Evolutionary conservation across 805 yeast genomes (phyloP).

Genomic region (Grigorovia humatica): DNA sequence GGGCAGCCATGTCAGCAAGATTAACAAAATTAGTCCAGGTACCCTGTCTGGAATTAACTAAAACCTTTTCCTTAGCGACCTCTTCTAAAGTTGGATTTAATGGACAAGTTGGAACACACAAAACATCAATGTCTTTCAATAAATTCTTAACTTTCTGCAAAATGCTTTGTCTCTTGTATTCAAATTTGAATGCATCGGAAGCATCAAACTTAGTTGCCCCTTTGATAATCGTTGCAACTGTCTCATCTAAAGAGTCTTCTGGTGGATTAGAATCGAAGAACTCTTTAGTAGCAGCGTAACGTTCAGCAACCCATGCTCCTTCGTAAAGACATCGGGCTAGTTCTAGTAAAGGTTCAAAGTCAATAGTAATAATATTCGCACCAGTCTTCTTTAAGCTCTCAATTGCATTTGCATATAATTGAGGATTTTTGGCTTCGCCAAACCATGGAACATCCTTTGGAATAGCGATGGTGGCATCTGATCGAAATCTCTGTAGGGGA

Average conservation of each 20-base stretch:
- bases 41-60: slow-evolving; percentile 83
- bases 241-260: slow-evolving; percentile 64
- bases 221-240: slow-evolving; percentile 63
- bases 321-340: slow-evolving; percentile 85
- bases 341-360: slow-evolving; percentile 66
- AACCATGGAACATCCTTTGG: slow-evolving; percentile 70
- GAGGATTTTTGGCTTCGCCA: slow-evolving; percentile 71
- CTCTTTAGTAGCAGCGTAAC: slow-evolving; percentile 74
- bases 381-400: slow-evolving; percentile 41
- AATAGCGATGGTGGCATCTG: slow-evolving; percentile 59
- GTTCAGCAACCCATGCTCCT: slow-evolving; percentile 98
- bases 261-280: slow-evolving; percentile 67
- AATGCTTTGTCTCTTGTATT: slow-evolving; percentile 77
- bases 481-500: slow-evolving; percentile 50
- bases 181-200: slow-evolving; percentile 72
- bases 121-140: slow-evolving; percentile 55
- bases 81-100: slow-evolving; percentile 74
- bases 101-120: slow-evolving; percentile 91
- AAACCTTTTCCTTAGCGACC: slow-evolving; percentile 66
- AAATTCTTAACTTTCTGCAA: slow-evolving; percentile 50
- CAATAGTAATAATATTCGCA: slow-evolving; percentile 50
- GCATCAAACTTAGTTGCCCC: slow-evolving; percentile 75
- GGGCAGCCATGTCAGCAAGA: slow-evolving; percentile 83
- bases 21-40: slow-evolving; percentile 98
- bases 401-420: slow-evolving; percentile 53